A percentile compares a stretch with the other conserved stretches of the same genome.
Evolutionary conservation across 2,329 filamentous ascomycete species (phyloP).

Genomic region (Epichloe uncinata): DNA sequence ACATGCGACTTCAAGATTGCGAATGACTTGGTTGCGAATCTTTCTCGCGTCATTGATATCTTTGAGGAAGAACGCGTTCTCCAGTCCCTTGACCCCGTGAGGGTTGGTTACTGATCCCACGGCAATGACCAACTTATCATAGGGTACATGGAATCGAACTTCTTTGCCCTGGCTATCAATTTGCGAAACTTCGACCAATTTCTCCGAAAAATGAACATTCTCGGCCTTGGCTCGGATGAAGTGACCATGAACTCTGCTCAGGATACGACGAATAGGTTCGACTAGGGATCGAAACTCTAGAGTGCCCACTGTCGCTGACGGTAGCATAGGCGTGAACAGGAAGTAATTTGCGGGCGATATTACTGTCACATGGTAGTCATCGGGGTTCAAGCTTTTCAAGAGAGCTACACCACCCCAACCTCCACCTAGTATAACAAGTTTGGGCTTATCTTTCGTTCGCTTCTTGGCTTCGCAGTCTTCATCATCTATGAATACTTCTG

Average conservation of each 20-base stretch:
- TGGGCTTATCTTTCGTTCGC: conserved; percentile 73
- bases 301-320: conserved; percentile 91
- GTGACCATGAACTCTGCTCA: conserved; percentile 67
- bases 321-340: conserved; percentile 94
- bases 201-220: conserved; percentile 82
- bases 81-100: conserved; percentile 87
- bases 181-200: conserved; percentile 78
- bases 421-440: conserved; percentile 80
- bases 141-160: conserved; percentile 81
- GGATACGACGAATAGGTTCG: conserved; percentile 80
- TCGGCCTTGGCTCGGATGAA: conserved; percentile 81
- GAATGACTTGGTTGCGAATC: conserved; percentile 79
- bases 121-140: conserved; percentile 89
- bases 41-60: conserved; percentile 82
- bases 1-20: conserved; percentile 81
- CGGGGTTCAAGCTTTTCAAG: conserved; percentile 76
- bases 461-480: conserved; percentile 62
- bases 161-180: conserved; percentile 57
- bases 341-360: conserved; percentile 95
- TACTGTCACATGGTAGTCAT: conserved; percentile 91
- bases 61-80: conserved; percentile 91
- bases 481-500: conserved; percentile 78
- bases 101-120: conserved; percentile 89
- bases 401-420: conserved; percentile 92
- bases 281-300: conserved; percentile 82